phyloP scores from a whole-genome alignment of 331 rosid species.

The Arachis monticola region DNA sequence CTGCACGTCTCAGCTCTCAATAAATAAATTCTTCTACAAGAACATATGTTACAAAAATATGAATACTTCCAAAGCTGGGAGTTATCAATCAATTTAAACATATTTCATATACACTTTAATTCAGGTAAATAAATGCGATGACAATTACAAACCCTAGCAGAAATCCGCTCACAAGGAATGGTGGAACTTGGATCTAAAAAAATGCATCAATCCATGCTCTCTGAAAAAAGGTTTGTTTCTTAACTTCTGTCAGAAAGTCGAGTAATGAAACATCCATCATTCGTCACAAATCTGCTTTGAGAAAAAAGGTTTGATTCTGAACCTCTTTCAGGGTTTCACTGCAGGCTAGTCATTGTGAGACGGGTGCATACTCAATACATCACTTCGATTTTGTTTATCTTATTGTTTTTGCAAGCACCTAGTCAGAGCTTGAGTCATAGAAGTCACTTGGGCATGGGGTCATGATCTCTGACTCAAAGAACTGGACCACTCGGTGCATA shows the following conservation, averaged over 20 bases:
- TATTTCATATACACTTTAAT: slow-evolving; percentile 55
- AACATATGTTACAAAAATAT: slow-evolving; percentile 64
- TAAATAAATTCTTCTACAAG: slow-evolving; percentile 43
- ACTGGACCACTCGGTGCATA: slow-evolving; percentile 96
- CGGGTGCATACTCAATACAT: slow-evolving; percentile 38
- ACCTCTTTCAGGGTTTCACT: slow-evolving; percentile 16
- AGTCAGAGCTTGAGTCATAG: slow-evolving; percentile 87
- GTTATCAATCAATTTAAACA: slow-evolving; percentile 54
- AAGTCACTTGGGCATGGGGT: slow-evolving; percentile 99
- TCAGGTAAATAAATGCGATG: slow-evolving; percentile 48
- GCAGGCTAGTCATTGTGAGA: slow-evolving; percentile 31
- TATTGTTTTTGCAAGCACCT: slow-evolving; percentile 33
- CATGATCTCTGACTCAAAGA: slow-evolving; percentile 94
- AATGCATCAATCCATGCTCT: slow-evolving; percentile 48
- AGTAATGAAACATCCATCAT: slow-evolving; percentile 34
- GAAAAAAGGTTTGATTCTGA: no score
- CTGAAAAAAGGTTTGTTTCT: slow-evolving; percentile 34
- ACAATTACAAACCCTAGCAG: slow-evolving; percentile 45
- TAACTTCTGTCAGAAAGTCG: slow-evolving; percentile 31
- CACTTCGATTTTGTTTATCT: not conserved
- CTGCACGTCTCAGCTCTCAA: slow-evolving; percentile 3
- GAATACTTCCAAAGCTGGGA: slow-evolving; percentile 50
- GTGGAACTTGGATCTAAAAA: not conserved
- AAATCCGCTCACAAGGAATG: not conserved
- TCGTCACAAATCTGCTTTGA: slow-evolving; percentile 44